Percentiles rank a stretch among this genome's conserved stretches.
Conservation (phyloP, 345 rosid species). For the Gossypium rotundifolium region DNA sequence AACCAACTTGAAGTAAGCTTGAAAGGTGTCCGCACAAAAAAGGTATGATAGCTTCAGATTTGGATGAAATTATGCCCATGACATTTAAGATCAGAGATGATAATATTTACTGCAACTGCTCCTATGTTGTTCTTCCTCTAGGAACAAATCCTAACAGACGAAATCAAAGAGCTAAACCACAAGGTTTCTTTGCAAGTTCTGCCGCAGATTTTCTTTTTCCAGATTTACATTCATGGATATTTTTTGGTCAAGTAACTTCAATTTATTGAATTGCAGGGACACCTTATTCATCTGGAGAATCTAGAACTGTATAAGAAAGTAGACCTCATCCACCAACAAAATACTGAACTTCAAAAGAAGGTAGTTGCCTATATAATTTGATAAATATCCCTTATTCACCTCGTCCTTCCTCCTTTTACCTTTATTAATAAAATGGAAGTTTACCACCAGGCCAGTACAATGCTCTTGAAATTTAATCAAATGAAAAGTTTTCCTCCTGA, state of each 20-base stretch:
- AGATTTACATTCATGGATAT: neutral
- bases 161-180: constrained; percentile 54
- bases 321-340: constrained; percentile 41
- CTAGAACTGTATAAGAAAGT: constrained; percentile 43
- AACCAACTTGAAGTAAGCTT: constrained; percentile 64
- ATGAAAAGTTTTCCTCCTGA: neutral
- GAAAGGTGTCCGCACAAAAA: constrained; percentile 52
- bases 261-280: constrained; percentile 39
- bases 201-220: neutral
- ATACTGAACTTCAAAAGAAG: constrained; percentile 46
- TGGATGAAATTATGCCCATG: neutral
- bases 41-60: constrained; percentile 29
- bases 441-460: neutral
- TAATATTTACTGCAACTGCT: neutral
- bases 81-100: neutral
- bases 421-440: neutral
- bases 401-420: neutral
- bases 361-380: constrained; percentile 22
- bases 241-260: neutral
- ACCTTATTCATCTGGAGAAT: constrained; percentile 53
- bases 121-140: constrained; percentile 16
- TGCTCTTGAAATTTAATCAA: neutral
- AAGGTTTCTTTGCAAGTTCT: constrained; percentile 35
- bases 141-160: constrained; percentile 50
- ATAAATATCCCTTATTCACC: neutral